phyloP scores from a whole-genome alignment of 208 protist species.

The Trypanosoma boissoni region DNA sequence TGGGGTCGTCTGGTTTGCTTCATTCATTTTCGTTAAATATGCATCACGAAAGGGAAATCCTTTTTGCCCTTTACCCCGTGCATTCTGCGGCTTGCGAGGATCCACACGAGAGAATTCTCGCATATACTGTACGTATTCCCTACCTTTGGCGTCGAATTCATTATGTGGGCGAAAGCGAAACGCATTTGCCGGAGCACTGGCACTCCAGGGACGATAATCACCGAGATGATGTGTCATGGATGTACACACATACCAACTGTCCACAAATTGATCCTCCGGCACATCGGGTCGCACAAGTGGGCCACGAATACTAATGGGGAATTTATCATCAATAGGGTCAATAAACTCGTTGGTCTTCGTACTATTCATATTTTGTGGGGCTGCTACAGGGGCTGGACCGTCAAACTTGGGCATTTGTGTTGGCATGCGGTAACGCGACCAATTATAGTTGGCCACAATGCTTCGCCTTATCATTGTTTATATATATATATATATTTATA shows the following conservation, averaged over 20 bases:
- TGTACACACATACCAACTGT: slow-evolving; percentile 89
- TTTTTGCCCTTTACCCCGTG: slow-evolving; percentile 58
- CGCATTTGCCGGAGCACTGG: slow-evolving; percentile 71
- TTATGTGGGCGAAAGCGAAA: slow-evolving; percentile 84
- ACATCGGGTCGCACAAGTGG: slow-evolving; percentile 77
- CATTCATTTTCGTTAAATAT: slow-evolving; percentile 80
- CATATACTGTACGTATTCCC: slow-evolving; percentile 83
- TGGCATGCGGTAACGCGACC: slow-evolving; percentile 85
- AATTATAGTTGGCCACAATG: slow-evolving; percentile 56
- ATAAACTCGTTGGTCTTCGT: slow-evolving; percentile 90
- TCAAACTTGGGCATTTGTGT: slow-evolving; percentile 85
- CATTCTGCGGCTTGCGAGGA: slow-evolving; percentile 29
- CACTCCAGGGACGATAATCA: slow-evolving; percentile 85
- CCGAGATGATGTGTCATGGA: slow-evolving; percentile 87
- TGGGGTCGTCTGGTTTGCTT: slow-evolving; percentile 21
- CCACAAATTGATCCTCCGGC: slow-evolving; percentile 86
- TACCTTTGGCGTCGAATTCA: slow-evolving; percentile 82
- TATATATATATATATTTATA: slow-evolving; percentile 1
- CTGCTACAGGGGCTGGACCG: slow-evolving; percentile 75
- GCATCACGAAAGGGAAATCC: slow-evolving; percentile 84
- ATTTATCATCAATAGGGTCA: slow-evolving; percentile 89
- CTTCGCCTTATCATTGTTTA: slow-evolving; percentile 26
- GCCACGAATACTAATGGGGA: slow-evolving; percentile 80
- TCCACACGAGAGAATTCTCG: slow-evolving; percentile 54
- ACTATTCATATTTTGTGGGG: slow-evolving; percentile 90